phyloP scores from a whole-genome alignment of 106 monocot species.

The Dioscorea alata region DNA sequence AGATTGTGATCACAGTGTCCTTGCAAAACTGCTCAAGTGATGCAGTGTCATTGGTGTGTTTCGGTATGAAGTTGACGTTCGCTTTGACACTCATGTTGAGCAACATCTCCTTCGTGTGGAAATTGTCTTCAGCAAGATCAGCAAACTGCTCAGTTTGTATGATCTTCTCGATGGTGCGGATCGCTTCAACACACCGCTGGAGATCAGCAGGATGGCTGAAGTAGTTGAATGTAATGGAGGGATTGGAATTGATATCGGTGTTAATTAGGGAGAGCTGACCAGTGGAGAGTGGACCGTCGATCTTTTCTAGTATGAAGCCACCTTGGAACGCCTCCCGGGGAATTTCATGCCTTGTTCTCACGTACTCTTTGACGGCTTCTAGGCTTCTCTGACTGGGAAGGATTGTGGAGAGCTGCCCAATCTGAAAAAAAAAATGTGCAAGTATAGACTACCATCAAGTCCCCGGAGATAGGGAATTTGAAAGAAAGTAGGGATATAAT shows the following conservation, averaged over 20 bases:
- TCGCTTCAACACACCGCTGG: constrained; percentile 32
- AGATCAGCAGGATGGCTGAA: constrained; percentile 57
- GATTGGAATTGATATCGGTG: constrained; percentile 34
- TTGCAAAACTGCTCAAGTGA: constrained; percentile 64
- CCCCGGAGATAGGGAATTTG: not conserved
- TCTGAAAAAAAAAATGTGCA: constrained; percentile 9
- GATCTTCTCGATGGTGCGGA: constrained; percentile 45
- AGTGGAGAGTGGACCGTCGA: constrained; percentile 45
- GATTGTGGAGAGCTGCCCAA: constrained; percentile 32
- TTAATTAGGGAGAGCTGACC: constrained; percentile 37
- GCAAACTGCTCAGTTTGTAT: constrained; percentile 36
- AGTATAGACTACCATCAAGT: not conserved
- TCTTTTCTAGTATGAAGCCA: constrained; percentile 70
- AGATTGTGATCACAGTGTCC: constrained; percentile 78
- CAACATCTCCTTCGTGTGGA: constrained; percentile 23
- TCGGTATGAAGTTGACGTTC: constrained; percentile 52
- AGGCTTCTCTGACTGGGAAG: constrained; percentile 47
- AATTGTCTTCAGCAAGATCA: constrained; percentile 13
- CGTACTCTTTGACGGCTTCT: constrained; percentile 22
- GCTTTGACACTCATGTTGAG: constrained; percentile 56
- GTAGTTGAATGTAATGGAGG: constrained; percentile 74
- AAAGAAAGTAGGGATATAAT: not conserved
- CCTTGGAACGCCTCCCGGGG: constrained; percentile 53
- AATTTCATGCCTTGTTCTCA: constrained; percentile 16
- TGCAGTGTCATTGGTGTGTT: constrained; percentile 52